Evolutionary conservation across 2,329 filamentous ascomycete species (phyloP), one percentile per base, ranked within the genome.

Genomic region (Claviceps quebecensis): DNA sequence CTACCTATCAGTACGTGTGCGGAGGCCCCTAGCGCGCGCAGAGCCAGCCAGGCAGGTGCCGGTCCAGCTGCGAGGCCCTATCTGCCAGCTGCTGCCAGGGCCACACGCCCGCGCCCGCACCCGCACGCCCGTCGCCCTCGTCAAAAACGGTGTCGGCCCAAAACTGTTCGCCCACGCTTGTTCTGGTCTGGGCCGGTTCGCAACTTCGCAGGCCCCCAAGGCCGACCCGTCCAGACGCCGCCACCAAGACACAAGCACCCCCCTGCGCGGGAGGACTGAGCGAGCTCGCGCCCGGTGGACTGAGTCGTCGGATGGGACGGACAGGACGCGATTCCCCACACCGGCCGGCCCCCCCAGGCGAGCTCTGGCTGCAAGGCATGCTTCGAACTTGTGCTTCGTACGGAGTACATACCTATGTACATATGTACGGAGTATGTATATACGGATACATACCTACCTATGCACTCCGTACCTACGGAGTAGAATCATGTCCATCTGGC

Each of bases 21-120:
- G 47, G 47, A 37, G 16, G 47, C 23, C 47, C 47, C 47, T 40
- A 49, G 39, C 39, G 47, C 23, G 47, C 38, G 38, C 47, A 48
- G 38, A 48, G 26, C 16, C 39, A 19, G 38, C 46, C 46, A 40
- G 23, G 43, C 5, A 14, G 17, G 40, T 43, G 40, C 11, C 40
- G 19, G 40, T 9, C 5, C 8, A 11, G 39, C 39, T 41, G 39
- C 8, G n/a, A 41, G 39, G 39, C 39, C 17, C 40, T 19, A 11
- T 9, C 26, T 29, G 26, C 26, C 26, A 29, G 26, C 29, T 34
- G 40, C 40, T 22, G 40, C 40, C 40, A 43, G 16, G 38, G 6
- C 38, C 38, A 17, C 38, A 40, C 38, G 38, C 38, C 38, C 6
- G 38, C 16, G 1, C 23, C 23, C 23, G 11, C 13, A 16, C 38